A percentile compares a stretch with the other conserved stretches of the same genome.
phyloP scores from a whole-genome alignment of 2,329 filamentous ascomycete species.

The Aquanectria penicillioides region DNA sequence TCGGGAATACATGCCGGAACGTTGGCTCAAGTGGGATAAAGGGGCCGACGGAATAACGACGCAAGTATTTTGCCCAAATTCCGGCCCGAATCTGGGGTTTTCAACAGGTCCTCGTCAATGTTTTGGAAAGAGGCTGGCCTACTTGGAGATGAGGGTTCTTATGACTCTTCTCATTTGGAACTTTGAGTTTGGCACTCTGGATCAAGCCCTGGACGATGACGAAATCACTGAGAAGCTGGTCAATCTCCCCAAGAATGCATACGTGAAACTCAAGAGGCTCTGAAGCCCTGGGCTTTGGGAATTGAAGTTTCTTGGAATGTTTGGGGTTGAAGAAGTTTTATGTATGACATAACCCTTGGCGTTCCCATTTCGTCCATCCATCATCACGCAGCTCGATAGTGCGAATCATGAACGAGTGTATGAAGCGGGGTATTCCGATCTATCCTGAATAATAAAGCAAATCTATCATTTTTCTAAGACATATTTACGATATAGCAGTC shows the following conservation, averaged over 20 bases:
- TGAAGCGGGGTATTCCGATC: too few species aligned
- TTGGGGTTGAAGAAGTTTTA: background rate
- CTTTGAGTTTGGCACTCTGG: conserved; percentile 44
- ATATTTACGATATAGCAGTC: conserved; percentile 13
- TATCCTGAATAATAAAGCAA: too few species aligned
- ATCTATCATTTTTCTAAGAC: background rate
- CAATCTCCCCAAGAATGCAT: conserved; percentile 41
- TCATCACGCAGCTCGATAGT: too few species aligned
- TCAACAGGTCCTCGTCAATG: conserved; percentile 50
- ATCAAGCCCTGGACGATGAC: conserved; percentile 25
- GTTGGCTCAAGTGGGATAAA: conserved; percentile 46
- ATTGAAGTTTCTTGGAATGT: background rate
- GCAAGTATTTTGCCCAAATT: conserved; percentile 43
- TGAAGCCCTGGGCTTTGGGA: background rate
- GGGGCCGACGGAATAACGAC: conserved; percentile 10
- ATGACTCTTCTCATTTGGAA: conserved; percentile 51
- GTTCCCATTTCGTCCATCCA: too few species aligned
- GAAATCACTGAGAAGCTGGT: conserved; percentile 37
- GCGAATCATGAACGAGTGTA: conserved; percentile 6
- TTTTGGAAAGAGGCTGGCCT: conserved; percentile 50
- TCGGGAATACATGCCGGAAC: conserved; percentile 47
- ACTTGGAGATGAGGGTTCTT: conserved; percentile 48
- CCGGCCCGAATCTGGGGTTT: conserved; percentile 50
- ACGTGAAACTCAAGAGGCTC: conserved; percentile 35
- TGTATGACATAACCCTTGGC: background rate